Evolutionary conservation across 176 grass and related monocot genomes (phyloP).

Genomic region (Cenchrus purpureus): DNA sequence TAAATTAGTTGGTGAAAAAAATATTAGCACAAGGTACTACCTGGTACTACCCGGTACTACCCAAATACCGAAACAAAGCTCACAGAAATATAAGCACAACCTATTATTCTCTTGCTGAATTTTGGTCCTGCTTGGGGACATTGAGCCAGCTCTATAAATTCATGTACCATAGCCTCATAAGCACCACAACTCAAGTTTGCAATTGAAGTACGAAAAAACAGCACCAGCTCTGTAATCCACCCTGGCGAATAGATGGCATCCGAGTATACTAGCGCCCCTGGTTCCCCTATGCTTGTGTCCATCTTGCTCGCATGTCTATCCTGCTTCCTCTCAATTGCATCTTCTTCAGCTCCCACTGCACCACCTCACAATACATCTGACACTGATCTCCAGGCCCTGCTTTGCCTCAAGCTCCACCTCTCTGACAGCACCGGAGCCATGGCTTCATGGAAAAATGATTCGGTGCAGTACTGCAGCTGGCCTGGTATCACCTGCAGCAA

Average conservation of each 20-base stretch:
- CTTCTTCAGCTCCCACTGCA: background rate
- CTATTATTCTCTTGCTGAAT: background rate
- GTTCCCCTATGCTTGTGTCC: background rate
- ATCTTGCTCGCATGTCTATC: background rate
- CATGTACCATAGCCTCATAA: background rate
- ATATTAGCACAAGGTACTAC: too few relatives aligned
- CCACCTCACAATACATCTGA: background rate
- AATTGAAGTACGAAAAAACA: background rate
- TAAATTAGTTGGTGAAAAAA: too few relatives aligned
- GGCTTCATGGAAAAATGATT: slow-evolving; percentile 38
- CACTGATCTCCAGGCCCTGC: slow-evolving; percentile 19
- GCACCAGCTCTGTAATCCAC: background rate
- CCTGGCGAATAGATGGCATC: background rate
- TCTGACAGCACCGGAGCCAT: background rate
- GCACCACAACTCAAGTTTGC: background rate
- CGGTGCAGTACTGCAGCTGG: slow-evolving; percentile 43
- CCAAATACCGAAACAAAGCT: too few relatives aligned
- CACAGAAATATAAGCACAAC: background rate
- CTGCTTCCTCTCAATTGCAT: background rate
- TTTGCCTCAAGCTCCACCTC: slow-evolving; percentile 43
- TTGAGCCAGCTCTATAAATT: background rate
- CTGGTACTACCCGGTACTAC: too few relatives aligned
- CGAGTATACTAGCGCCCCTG: background rate
- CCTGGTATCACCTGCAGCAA: slow-evolving; percentile 43
- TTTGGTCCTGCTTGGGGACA: background rate